Percentiles rank a stretch among this genome's conserved stretches.
Evolutionary conservation across 2,329 filamentous ascomycete species (phyloP).

Genomic region (Venturiaceae sp.): DNA sequence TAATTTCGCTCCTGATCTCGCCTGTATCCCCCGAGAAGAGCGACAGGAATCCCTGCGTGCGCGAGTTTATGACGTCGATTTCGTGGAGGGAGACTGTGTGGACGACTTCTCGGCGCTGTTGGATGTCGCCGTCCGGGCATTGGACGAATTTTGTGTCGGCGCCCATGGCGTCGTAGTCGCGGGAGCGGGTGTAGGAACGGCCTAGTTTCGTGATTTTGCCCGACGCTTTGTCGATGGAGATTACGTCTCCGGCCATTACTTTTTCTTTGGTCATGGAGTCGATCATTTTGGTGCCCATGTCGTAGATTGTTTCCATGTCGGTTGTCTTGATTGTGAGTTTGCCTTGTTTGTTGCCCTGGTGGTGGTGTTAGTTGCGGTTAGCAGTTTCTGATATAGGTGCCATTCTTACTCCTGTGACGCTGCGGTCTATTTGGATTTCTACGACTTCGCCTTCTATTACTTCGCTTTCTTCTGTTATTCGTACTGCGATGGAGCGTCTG

Average conservation of each 20-base stretch:
- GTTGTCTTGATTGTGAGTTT: slow-evolving; percentile 99
- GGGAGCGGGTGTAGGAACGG: slow-evolving; percentile 84
- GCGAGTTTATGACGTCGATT: slow-evolving; percentile 98
- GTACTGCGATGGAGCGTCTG: slow-evolving; percentile 92
- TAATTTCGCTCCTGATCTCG: slow-evolving; percentile 93
- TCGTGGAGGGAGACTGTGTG: slow-evolving; percentile 96
- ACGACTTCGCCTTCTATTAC: slow-evolving; percentile 99
- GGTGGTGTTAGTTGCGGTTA: neutral
- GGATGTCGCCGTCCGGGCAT: slow-evolving; percentile 93
- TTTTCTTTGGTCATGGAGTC: slow-evolving; percentile 99
- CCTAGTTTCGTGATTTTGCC: slow-evolving; percentile 97
- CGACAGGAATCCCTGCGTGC: slow-evolving; percentile 95
- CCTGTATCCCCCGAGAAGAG: slow-evolving; percentile 97
- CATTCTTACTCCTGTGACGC: slow-evolving; percentile 67
- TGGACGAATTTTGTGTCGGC: slow-evolving; percentile 97
- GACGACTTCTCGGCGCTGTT: slow-evolving; percentile 93
- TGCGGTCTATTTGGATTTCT: slow-evolving; percentile 96
- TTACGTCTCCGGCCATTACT: slow-evolving; percentile 96
- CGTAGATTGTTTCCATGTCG: slow-evolving; percentile 99
- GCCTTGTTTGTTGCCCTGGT: slow-evolving; percentile 82
- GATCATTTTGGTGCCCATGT: slow-evolving; percentile 99
- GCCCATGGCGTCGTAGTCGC: slow-evolving; percentile 99
- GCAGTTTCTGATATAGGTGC: neutral
- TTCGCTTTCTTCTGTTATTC: slow-evolving; percentile 98
- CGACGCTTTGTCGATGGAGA: slow-evolving; percentile 96